A percentile compares a stretch with the other conserved stretches of the same genome.
Conservation (phyloP, 192 early-diverging fungal genomes). For the Diversispora eburnea region DNA sequence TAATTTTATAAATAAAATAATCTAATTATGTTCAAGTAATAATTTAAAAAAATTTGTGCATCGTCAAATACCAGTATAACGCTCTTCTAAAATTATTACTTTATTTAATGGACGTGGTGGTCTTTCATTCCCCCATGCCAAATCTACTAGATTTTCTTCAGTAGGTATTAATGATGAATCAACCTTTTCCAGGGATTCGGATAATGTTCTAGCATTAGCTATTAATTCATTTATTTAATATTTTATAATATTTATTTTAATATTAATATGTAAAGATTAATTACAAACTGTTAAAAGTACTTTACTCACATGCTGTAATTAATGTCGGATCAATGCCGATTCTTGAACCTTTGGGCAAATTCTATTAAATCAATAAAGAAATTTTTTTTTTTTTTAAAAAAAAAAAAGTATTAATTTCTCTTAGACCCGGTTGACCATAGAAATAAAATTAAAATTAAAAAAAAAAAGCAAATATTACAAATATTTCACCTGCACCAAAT, state of each 20-base stretch:
- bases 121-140: constrained; percentile 70
- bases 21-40: not conserved
- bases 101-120: constrained; percentile 69
- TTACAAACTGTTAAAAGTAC: not conserved
- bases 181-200: constrained; percentile 49
- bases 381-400: too few relatives aligned
- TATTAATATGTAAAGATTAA: not conserved
- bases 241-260: not conserved
- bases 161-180: constrained; percentile 70
- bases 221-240: not conserved
- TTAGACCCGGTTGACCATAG: not conserved
- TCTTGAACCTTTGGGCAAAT: constrained; percentile 67
- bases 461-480: not conserved
- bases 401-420: not conserved
- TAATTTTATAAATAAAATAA: not conserved
- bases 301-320: constrained; percentile 62
- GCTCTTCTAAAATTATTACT: constrained; percentile 61
- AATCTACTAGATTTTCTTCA: constrained; percentile 80
- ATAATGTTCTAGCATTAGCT: constrained; percentile 59
- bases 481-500: constrained; percentile 62
- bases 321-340: constrained; percentile 92
- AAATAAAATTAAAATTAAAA: not conserved
- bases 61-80: constrained; percentile 61
- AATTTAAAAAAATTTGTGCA: not conserved
- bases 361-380: constrained; percentile 28